A percentile compares a stretch with the other conserved stretches of the same genome.
Evolutionary conservation across 2,329 filamentous ascomycete species (phyloP).

Genomic region (Annulohypoxylon truncatum): DNA sequence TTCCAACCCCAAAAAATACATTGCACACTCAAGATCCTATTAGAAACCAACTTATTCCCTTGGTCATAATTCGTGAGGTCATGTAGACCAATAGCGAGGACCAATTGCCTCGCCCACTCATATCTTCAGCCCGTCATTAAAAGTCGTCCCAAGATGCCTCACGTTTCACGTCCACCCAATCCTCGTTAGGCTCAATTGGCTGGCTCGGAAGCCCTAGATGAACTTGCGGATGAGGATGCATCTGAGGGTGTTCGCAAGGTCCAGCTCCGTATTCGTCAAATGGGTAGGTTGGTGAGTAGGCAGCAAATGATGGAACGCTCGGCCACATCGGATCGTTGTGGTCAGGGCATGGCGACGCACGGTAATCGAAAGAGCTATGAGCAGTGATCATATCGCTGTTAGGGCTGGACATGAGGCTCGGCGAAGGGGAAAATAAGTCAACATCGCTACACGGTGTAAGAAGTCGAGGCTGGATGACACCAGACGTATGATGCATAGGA

Average conservation of each 20-base stretch:
- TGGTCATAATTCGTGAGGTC: conserved; percentile 9
- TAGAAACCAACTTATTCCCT: not conserved
- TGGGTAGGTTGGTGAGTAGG: conserved; percentile 58
- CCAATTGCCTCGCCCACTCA: not conserved
- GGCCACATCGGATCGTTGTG: conserved; percentile 47
- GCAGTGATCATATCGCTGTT: conserved; percentile 49
- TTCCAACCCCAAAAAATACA: not conserved
- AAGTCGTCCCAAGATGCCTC: conserved; percentile 53
- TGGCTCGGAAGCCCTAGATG: conserved; percentile 44
- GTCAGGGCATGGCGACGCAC: conserved; percentile 47
- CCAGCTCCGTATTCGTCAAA: conserved; percentile 52
- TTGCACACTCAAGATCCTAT: not conserved
- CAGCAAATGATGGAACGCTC: conserved; percentile 52
- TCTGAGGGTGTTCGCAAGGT: conserved; percentile 49
- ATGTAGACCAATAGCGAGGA: not conserved
- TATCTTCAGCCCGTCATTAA: conserved; percentile 58
- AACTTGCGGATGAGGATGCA: conserved; percentile 46
- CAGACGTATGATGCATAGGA: conserved; percentile 41
- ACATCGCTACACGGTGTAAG: conserved; percentile 66
- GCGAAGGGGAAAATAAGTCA: conserved; percentile 53
- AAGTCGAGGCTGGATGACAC: conserved; percentile 52
- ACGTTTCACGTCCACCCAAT: conserved; percentile 51
- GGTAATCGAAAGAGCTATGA: conserved; percentile 49
- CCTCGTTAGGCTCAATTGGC: conserved; percentile 45
- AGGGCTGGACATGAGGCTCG: conserved; percentile 50